Percentiles rank a stretch among this genome's conserved stretches.
Conservation (phyloP, 768 basidiomycete species). For the Kwoniella dendrophila region DNA sequence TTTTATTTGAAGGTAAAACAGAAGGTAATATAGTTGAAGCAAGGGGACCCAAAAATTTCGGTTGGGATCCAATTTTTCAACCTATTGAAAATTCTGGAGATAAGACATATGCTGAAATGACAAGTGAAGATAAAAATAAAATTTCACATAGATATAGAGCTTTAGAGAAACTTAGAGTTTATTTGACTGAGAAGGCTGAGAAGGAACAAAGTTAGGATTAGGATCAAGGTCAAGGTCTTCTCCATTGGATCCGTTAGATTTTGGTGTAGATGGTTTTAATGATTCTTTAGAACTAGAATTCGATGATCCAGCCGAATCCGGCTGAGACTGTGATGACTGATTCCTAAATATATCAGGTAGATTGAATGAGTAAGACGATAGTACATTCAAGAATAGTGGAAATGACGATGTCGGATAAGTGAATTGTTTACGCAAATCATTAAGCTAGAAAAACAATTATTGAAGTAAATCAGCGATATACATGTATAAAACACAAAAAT, state of each 20-base stretch:
- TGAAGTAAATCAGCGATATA: neutral
- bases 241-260: too few species aligned
- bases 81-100: conserved; percentile 66
- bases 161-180: conserved; percentile 65
- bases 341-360: conserved; percentile 1
- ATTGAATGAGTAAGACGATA: conserved; percentile 10
- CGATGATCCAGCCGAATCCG: too few species aligned
- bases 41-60: conserved; percentile 75
- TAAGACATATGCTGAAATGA: conserved; percentile 81
- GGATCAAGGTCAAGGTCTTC: too few species aligned
- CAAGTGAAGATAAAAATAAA: conserved; percentile 64
- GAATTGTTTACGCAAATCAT: conserved; percentile 25
- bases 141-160: conserved; percentile 71
- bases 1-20: conserved; percentile 83
- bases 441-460: conserved; percentile 14
- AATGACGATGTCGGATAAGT: conserved; percentile 24
- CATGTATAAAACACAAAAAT: neutral
- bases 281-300: too few species aligned
- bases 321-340: too few species aligned
- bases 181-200: conserved; percentile 41
- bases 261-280: neutral
- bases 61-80: conserved; percentile 89
- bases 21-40: conserved; percentile 87
- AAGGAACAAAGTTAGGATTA: conserved; percentile 10
- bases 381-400: conserved; percentile 7